These are phyloP conservation scores for Geoglossum glabrum DNA, from an alignment of 495 filamentous ascomycete genomes.

Conservation along the genomic window DNA sequence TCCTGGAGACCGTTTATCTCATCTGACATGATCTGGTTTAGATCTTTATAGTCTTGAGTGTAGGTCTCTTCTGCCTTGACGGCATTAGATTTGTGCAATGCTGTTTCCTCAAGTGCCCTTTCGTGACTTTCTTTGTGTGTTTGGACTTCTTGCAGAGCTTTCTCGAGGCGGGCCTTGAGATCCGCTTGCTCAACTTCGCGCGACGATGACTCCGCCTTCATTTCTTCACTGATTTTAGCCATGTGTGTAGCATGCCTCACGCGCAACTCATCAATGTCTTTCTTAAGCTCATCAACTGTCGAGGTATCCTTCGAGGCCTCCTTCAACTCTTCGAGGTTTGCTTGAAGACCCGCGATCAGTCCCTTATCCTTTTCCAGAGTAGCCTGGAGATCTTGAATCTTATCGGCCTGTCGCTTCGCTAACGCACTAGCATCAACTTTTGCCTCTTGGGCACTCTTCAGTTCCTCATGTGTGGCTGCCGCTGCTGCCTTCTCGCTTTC, in stretches of 20 bases:
- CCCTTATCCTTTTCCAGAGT: background rate
- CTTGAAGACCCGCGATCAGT: background rate
- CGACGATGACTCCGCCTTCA: background rate
- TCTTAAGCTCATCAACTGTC: background rate
- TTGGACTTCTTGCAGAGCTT: background rate
- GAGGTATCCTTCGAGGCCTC: background rate
- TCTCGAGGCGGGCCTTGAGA: background rate
- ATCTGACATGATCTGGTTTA: background rate
- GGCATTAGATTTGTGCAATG: background rate
- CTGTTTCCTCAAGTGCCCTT: background rate
- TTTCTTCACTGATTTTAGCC: background rate
- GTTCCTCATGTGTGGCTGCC: background rate
- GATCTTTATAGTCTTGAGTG: background rate
- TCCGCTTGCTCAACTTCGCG: background rate
- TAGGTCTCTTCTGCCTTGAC: background rate
- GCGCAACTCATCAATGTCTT: background rate
- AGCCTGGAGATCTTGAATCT: background rate
- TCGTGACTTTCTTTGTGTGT: background rate
- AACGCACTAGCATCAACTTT: background rate
- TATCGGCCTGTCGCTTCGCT: background rate
- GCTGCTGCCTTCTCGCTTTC: background rate
- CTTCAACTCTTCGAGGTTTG: background rate
- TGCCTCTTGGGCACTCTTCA: background rate
- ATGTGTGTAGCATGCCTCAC: background rate
- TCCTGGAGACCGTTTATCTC: background rate